Percentiles rank a stretch among this genome's conserved stretches.
These are phyloP conservation scores for Amanita jacksonii DNA, from an alignment of 768 basidiomycete species.

Conservation along the genomic window DNA sequence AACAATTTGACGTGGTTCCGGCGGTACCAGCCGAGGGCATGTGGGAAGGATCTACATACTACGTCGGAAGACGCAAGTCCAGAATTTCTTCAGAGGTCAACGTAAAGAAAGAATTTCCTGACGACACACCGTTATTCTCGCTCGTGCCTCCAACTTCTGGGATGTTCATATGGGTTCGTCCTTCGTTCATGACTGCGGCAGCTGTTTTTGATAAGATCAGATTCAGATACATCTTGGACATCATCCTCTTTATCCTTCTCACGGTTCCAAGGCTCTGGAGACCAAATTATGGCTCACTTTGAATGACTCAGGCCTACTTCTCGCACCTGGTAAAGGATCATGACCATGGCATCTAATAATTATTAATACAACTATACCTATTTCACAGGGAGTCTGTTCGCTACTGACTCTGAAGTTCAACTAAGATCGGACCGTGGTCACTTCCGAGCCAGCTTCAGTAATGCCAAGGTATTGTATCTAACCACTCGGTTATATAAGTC, in stretches of 20 bases:
- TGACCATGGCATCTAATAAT: no score
- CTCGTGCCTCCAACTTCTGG: conserved; percentile 74
- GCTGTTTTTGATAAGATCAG: conserved; percentile 23
- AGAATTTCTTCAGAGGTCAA: conserved; percentile 13
- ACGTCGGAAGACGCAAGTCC: conserved; percentile 33
- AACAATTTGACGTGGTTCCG: conserved; percentile 49
- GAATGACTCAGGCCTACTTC: conserved; percentile 51
- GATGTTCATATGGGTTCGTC: conserved; percentile 69
- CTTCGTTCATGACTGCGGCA: background rate
- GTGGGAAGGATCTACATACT: conserved; percentile 32
- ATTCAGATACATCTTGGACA: conserved; percentile 52
- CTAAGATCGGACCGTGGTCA: conserved; percentile 30
- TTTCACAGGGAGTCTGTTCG: conserved; percentile 31
- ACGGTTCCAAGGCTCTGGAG: conserved; percentile 37
- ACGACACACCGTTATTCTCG: conserved; percentile 36
- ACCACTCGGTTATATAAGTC: background rate
- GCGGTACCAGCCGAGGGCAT: conserved; percentile 18
- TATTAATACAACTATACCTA: background rate
- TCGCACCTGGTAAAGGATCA: conserved; percentile 49
- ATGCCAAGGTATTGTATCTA: conserved; percentile 32
- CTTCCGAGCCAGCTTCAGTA: conserved; percentile 50
- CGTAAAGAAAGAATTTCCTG: conserved; percentile 27
- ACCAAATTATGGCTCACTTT: conserved; percentile 50
- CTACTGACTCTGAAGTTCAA: conserved; percentile 19
- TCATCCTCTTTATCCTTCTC: conserved; percentile 33